Conservation (phyloP, 2,329 filamentous ascomycete genomes). For the Trichoderma cornu-damae region DNA sequence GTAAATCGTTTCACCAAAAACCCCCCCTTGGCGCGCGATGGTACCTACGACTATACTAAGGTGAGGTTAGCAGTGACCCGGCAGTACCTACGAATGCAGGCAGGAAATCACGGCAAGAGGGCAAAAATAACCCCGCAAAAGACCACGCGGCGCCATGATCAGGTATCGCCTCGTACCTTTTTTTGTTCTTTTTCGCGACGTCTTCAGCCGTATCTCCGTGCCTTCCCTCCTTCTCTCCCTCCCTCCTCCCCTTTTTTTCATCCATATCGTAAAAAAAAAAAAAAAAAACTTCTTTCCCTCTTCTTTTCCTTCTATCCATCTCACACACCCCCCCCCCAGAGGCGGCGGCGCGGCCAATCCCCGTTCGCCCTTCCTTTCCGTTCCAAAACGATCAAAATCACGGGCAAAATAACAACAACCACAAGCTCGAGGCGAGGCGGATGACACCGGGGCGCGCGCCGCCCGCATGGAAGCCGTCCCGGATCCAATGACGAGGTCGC, state of each 20-base stretch:
- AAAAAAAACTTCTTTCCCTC: background rate
- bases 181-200: background rate
- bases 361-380: conserved; percentile 16
- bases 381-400: too few relatives aligned
- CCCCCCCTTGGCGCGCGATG: too few relatives aligned
- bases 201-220: conserved; percentile 1
- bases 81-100: too few relatives aligned
- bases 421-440: background rate
- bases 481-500: conserved; percentile 27
- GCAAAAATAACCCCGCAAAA: too few relatives aligned
- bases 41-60: too few relatives aligned
- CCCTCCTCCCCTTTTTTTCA: background rate
- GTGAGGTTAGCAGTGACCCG: too few relatives aligned
- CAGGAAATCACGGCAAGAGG: too few relatives aligned
- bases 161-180: background rate
- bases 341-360: conserved; percentile 8
- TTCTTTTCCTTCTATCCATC: background rate
- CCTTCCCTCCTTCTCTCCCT: background rate
- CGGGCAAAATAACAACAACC: too few relatives aligned
- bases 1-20: too few relatives aligned
- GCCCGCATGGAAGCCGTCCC: conserved; percentile 27
- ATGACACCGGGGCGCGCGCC: background rate
- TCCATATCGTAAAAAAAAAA: too few relatives aligned
- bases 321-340: conserved; percentile 4
- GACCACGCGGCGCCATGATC: too few relatives aligned